Percentiles rank a stretch among this genome's conserved stretches.
Conservation (phyloP, 495 filamentous ascomycete genomes). For the Delitschia confertaspora region DNA sequence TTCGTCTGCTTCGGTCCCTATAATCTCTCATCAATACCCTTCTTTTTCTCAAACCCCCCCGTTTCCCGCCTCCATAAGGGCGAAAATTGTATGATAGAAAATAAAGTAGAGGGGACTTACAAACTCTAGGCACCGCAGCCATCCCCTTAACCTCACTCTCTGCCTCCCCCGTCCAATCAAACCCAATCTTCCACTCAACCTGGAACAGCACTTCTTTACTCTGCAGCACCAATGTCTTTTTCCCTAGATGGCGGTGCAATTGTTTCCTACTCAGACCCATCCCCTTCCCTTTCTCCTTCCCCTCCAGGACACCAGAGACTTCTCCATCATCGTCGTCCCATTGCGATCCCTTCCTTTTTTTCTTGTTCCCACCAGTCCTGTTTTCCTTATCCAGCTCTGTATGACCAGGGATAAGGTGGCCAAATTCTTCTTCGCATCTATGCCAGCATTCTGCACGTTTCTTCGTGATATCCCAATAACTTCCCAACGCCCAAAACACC, state of each 20-base stretch:
- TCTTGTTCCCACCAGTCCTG: slow-evolving; percentile 8
- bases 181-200: slow-evolving; percentile 44
- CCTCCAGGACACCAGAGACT: slow-evolving; percentile 38
- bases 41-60: neutral
- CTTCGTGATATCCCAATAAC: slow-evolving; percentile 28
- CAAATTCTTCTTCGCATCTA: slow-evolving; percentile 22
- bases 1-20: slow-evolving; percentile 42
- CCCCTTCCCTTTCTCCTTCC: slow-evolving; percentile 24
- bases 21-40: neutral
- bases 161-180: slow-evolving; percentile 58
- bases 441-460: slow-evolving; percentile 30
- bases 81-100: neutral
- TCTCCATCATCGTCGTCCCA: slow-evolving; percentile 30
- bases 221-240: slow-evolving; percentile 12
- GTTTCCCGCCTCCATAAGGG: slow-evolving; percentile 21
- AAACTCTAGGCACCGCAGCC: slow-evolving; percentile 43
- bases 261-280: slow-evolving; percentile 31
- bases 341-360: neutral
- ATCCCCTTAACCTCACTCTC: slow-evolving; percentile 42
- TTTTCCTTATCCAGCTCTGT: slow-evolving; percentile 31
- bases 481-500: slow-evolving; percentile 25
- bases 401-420: slow-evolving; percentile 21
- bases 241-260: slow-evolving; percentile 20
- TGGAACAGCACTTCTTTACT: slow-evolving; percentile 22
- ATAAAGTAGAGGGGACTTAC: slow-evolving; percentile 37